Percentiles rank a stretch among this genome's conserved stretches.
These are phyloP conservation scores for Infundibulicybe gibba DNA, from an alignment of 768 basidiomycete genomes.

Conservation along the genomic window DNA sequence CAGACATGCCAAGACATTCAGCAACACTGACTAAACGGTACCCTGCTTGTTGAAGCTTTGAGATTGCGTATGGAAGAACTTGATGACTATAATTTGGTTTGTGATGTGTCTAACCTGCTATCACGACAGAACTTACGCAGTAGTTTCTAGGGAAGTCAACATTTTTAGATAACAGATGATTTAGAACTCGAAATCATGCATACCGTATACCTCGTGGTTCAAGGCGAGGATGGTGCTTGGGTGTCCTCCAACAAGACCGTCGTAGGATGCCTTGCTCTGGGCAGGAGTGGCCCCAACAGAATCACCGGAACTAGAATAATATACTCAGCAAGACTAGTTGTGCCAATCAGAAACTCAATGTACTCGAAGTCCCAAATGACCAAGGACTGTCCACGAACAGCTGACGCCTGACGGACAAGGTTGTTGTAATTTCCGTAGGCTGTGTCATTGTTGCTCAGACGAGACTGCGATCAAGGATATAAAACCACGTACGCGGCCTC, in stretches of 20 bases:
- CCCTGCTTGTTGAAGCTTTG: constrained; percentile 28
- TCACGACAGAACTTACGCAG: constrained; percentile 10
- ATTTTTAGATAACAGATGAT: not conserved
- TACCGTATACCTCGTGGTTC: constrained; percentile 30
- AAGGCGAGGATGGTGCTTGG: constrained; percentile 31
- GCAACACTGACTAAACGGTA: constrained; percentile 35
- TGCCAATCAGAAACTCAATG: not conserved
- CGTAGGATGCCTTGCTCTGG: constrained; percentile 24
- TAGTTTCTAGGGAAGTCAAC: constrained; percentile 12
- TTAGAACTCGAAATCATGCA: constrained; percentile 1
- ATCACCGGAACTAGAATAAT: constrained; percentile 27
- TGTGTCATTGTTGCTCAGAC: constrained; percentile 4
- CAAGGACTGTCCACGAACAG: constrained; percentile 13
- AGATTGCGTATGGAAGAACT: constrained; percentile 32
- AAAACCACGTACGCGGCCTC: constrained; percentile 29
- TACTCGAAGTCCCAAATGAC: constrained; percentile 25
- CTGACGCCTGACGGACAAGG: constrained; percentile 23
- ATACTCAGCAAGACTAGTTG: not conserved
- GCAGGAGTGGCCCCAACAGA: constrained; percentile 25
- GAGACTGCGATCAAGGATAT: not conserved
- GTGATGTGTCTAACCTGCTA: not conserved
- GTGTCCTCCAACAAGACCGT: constrained; percentile 14
- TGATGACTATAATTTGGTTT: constrained; percentile 14
- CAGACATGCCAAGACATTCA: constrained; percentile 28
- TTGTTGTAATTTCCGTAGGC: constrained; percentile 39